Conservation (phyloP, 192 early-diverging fungal genomes). For the Coemansia brasiliensis region DNA sequence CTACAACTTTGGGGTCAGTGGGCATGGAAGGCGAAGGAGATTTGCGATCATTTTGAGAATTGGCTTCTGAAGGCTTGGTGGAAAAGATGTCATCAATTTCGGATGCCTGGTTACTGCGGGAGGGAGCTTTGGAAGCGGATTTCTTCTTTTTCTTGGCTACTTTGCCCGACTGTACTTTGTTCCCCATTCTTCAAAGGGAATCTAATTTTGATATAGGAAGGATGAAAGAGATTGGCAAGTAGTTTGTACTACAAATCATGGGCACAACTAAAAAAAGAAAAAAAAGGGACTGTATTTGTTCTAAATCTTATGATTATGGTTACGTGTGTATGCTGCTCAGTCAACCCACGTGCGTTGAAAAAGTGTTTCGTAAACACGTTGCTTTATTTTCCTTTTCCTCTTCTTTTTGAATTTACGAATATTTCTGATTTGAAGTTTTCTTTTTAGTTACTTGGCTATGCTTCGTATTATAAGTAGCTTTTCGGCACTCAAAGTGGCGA, state of each 20-base stretch:
- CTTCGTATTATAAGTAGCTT: conserved; percentile 13
- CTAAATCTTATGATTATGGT: background rate
- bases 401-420: conserved; percentile 2
- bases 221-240: background rate
- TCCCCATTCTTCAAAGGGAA: conserved; percentile 6
- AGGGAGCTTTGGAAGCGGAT: background rate
- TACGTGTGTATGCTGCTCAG: too few relatives aligned
- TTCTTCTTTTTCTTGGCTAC: conserved; percentile 14
- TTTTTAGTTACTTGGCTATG: conserved; percentile 12
- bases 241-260: background rate
- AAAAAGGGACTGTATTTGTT: background rate
- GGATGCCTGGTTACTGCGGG: conserved; percentile 6
- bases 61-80: background rate
- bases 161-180: conserved; percentile 22
- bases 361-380: too few relatives aligned
- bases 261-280: background rate
- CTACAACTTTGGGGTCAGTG: conserved; percentile 26
- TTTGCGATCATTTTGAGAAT: conserved; percentile 1
- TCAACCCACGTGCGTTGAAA: background rate
- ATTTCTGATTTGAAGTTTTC: background rate
- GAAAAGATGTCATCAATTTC: conserved; percentile 53
- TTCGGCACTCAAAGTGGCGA: background rate
- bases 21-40: background rate
- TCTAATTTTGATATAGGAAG: background rate
- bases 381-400: background rate